Evolutionary conservation across 2,329 filamentous ascomycete species (phyloP), one percentile per base, ranked within the genome.

Genomic region (Diaporthe aspalathi): DNA sequence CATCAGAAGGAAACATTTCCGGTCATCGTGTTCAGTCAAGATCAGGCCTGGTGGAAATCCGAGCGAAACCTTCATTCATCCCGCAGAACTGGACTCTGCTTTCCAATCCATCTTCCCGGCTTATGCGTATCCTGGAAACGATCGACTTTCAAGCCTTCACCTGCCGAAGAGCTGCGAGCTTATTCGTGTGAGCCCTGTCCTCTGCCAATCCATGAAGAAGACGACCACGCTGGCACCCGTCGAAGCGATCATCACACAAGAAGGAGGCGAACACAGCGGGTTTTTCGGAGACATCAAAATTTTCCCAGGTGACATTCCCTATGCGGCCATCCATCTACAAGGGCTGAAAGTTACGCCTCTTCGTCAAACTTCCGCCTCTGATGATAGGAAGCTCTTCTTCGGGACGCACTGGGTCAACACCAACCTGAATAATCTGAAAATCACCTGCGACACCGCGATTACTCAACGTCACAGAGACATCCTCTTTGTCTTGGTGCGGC

Each of bases 321-420:
- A 32, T 20, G 56, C 56, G 5, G 56, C 56, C 1, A 45, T 62
- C 17, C 67, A 70, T 35, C 4, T 70, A 2, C 45, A 70, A 22
- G 9, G 27, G 17, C 20, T 65, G 29, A 43, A 22, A 22, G 32
- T 70, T 1, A 50, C 24, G n/a, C 67, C 67, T n/a, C 22, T 70
- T 3, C 29, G 56, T 5, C 24, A 20, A 4, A 16, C 35, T 7
- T 43, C 54, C 2, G 35, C 35, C 3, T 24, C 35, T 14, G 47
- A 53, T n/a, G 67, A 70, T 24, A 27, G 20, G 16, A 63, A 54
- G 17, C 14, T 70, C 17, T 70, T 70, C 27, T 65, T 45, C 14
- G 43, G 22, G n/a, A 65, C 38, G 17, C 32, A 38, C 0, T 70
- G 67, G 67, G 32, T 65, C 35, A 40, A 52, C 1, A 63, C 27